Evolutionary conservation across 2,329 filamentous ascomycete species (phyloP), one percentile per base, ranked within the genome.

Genomic region (Paraconiothyrium brasiliense): DNA sequence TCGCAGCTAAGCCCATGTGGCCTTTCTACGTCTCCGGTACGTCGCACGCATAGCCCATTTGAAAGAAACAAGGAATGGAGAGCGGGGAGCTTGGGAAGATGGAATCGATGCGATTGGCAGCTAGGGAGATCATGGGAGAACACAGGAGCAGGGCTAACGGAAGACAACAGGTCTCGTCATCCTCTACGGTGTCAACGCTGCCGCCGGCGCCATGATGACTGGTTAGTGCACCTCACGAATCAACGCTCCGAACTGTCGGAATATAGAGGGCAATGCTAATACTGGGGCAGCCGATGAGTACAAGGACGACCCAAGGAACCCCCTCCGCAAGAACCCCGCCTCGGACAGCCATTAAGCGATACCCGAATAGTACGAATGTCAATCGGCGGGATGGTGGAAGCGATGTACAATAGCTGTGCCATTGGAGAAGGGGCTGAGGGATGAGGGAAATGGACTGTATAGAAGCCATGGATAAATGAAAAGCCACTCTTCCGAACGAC

Each of bases 261-360:
- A n/a, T 39, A 16, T 16, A 34, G 27, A 46, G 14, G 4, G 10
- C 8, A 13, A n/a, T 54, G 44, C 72, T 78, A 54, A 78, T 66
- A 20, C 30, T 58, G 35, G 43, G 41, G 46, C 57, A 98, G 94
- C 89, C 85, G 92, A 92, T 74, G 93, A 98, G 85, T 97, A 88
- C 89, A 96, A 94, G 90, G 96, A 97, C 86, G 94, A 98, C 84
- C 93, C 94, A 71, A 90, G 94, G 82, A 97, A 97, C 88, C 89
- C 89, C 70, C 70, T 71, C 54, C 59, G 72, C 59, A 78, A 78
- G 75, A 76, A 75, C 71, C 61, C 66, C 46, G 59, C 67, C 46
- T 57, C 71, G 48, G 63, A 65, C 30, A 72, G 64, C 62, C 76
- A 78, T 67, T 78, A 77, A 56, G 37, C 54, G 54, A 56, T 56